Conservation (phyloP, 371 early-diverging fungal genomes). For the Umbelopsis sp. region DNA sequence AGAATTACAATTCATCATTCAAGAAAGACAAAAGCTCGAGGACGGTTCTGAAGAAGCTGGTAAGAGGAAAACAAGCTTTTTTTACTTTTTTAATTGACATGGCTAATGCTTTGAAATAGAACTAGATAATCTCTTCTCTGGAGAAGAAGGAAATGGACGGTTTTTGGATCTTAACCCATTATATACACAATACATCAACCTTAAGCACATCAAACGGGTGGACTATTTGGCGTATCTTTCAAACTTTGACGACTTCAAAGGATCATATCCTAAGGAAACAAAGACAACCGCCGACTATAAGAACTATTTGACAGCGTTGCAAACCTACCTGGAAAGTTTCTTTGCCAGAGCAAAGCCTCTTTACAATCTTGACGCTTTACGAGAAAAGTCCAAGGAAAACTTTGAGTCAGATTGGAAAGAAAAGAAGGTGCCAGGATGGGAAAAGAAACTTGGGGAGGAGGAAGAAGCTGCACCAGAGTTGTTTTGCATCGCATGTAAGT, state of each 20-base stretch:
- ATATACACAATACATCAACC: constrained; percentile 80
- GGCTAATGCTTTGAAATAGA: constrained; percentile 35
- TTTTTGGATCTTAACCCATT: constrained; percentile 86
- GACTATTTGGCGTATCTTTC: constrained; percentile 83
- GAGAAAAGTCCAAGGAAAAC: constrained; percentile 47
- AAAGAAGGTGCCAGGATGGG: constrained; percentile 70
- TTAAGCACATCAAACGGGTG: constrained; percentile 73
- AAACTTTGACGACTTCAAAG: constrained; percentile 68
- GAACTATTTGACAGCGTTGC: constrained; percentile 68
- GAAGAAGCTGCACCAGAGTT: constrained; percentile 45
- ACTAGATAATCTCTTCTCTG: constrained; percentile 87
- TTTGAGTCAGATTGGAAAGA: constrained; percentile 70
- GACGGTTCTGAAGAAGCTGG: constrained; percentile 56
- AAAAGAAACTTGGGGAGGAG: constrained; percentile 36
- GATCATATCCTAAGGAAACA: constrained; percentile 60
- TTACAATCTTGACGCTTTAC: constrained; percentile 63
- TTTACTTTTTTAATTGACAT: neutral
- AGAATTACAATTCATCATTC: constrained; percentile 72
- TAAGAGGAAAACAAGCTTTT: neutral
- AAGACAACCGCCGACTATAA: constrained; percentile 67
- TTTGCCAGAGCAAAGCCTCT: constrained; percentile 82
- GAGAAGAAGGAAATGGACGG: constrained; percentile 88
- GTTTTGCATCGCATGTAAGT: constrained; percentile 83
- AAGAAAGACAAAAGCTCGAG: constrained; percentile 54
- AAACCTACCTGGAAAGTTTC: constrained; percentile 76